Evolutionary conservation across 495 filamentous ascomycete genomes (phyloP).

Genomic region (Hyaloscypha bicolor): DNA sequence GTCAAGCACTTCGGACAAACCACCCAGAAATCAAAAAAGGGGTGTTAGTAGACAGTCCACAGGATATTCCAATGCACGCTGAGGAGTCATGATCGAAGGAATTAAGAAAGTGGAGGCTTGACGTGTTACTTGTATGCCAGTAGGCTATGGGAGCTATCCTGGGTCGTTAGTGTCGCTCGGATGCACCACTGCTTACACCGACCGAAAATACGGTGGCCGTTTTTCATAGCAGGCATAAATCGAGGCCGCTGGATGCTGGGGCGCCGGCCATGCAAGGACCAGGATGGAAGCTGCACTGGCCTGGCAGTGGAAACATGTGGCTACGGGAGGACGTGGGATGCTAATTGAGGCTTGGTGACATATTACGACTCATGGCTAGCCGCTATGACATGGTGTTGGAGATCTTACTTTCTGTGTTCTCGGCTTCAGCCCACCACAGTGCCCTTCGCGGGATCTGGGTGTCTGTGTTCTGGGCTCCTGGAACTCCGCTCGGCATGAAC

Average conservation of each 20-base stretch:
- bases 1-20: neutral
- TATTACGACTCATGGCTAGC: neutral
- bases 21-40: neutral
- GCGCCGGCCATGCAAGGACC: neutral
- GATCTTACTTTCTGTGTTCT: neutral
- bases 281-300: neutral
- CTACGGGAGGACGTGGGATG: neutral
- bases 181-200: constrained; percentile 3
- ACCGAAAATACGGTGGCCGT: constrained; percentile 13
- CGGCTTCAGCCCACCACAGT: neutral
- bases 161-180: neutral
- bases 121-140: constrained; percentile 7
- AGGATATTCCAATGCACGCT: constrained; percentile 18
- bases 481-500: neutral
- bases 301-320: neutral
- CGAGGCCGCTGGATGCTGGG: neutral
- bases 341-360: neutral
- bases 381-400: neutral
- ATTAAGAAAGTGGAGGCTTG: neutral
- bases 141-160: neutral
- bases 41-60: constrained; percentile 4
- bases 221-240: constrained; percentile 11
- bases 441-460: neutral
- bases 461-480: neutral
- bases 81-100: constrained; percentile 17